Evolutionary conservation across 2,329 filamentous ascomycete genomes (phyloP).

Genomic region (Ophiostoma sp.): DNA sequence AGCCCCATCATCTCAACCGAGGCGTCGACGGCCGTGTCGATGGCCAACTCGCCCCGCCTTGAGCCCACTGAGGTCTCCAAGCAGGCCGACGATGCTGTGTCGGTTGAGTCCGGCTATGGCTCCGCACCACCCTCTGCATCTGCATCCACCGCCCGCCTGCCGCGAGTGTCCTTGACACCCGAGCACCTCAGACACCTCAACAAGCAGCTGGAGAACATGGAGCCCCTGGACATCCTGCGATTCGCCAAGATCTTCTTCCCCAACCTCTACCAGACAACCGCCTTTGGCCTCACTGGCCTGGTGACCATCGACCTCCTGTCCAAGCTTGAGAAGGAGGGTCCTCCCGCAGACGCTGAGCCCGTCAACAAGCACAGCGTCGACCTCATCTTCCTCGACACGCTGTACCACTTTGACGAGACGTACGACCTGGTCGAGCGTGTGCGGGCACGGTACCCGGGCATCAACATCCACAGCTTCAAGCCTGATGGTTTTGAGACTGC

Average conservation of each 20-base stretch:
- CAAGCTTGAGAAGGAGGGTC: slow-evolving; percentile 64
- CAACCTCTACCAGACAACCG: slow-evolving; percentile 82
- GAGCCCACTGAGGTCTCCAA: slow-evolving; percentile 43
- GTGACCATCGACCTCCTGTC: slow-evolving; percentile 84
- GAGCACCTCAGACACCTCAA: slow-evolving; percentile 90
- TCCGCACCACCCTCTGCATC: slow-evolving; percentile 52
- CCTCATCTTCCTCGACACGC: slow-evolving; percentile 79
- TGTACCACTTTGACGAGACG: slow-evolving; percentile 81
- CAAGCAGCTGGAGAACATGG: slow-evolving; percentile 80
- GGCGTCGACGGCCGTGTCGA: slow-evolving; percentile 13
- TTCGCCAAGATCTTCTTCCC: slow-evolving; percentile 92
- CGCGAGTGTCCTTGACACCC: slow-evolving; percentile 81
- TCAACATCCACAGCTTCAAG: slow-evolving; percentile 86
- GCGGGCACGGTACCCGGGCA: slow-evolving; percentile 71
- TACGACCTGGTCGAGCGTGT: slow-evolving; percentile 73
- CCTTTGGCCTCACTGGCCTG: slow-evolving; percentile 78
- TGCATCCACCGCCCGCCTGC: slow-evolving; percentile 64
- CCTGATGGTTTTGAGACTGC: slow-evolving; percentile 72
- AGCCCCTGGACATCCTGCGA: slow-evolving; percentile 85
- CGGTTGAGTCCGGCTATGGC: slow-evolving; percentile 82
- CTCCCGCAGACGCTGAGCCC: slow-evolving; percentile 35
- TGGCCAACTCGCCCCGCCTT: slow-evolving; percentile 39
- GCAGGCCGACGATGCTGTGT: slow-evolving; percentile 42
- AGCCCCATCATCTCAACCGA: background rate
- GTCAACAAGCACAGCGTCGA: slow-evolving; percentile 48